A percentile compares a stretch with the other conserved stretches of the same genome.
Conservation (phyloP, 768 basidiomycete species). For the Glaciozyma antarctica region DNA sequence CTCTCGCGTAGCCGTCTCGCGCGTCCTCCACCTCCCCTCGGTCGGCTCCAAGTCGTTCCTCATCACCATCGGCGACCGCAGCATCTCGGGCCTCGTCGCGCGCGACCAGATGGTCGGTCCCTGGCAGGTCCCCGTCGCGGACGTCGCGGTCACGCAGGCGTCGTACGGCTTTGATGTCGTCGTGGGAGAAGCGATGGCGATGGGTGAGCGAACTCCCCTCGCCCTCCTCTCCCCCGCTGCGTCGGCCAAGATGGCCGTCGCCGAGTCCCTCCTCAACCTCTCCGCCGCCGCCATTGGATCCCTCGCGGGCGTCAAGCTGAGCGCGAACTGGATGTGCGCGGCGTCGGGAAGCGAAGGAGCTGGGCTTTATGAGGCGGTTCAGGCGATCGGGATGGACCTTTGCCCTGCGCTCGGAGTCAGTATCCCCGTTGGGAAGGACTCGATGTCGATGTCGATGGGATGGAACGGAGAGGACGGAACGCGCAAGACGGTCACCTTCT, state of each 20-base stretch:
- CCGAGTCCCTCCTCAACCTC: slow-evolving; percentile 84
- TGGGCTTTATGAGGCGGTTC: slow-evolving; percentile 70
- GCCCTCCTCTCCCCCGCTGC: slow-evolving; percentile 80
- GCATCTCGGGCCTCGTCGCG: slow-evolving; percentile 84
- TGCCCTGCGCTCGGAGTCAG: slow-evolving; percentile 87
- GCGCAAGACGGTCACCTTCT: slow-evolving; percentile 70
- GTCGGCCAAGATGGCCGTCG: slow-evolving; percentile 92
- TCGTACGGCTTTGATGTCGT: slow-evolving; percentile 82
- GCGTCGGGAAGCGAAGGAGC: slow-evolving; percentile 76
- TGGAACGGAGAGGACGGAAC: slow-evolving; percentile 57
- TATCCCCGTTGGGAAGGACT: slow-evolving; percentile 97
- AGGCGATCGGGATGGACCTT: slow-evolving; percentile 82
- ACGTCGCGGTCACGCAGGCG: slow-evolving; percentile 90
- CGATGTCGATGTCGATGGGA: slow-evolving; percentile 99
- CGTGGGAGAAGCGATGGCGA: slow-evolving; percentile 92
- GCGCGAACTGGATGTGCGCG: slow-evolving; percentile 99
- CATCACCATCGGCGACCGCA: slow-evolving; percentile 93
- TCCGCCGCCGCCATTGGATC: slow-evolving; percentile 65
- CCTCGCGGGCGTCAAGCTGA: slow-evolving; percentile 74
- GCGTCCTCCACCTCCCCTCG: slow-evolving; percentile 79
- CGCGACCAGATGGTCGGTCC: slow-evolving; percentile 99
- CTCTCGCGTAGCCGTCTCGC: slow-evolving; percentile 55
- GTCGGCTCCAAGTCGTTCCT: slow-evolving; percentile 95
- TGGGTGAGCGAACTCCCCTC: slow-evolving; percentile 91
- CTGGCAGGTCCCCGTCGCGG: slow-evolving; percentile 95